phyloP scores from a whole-genome alignment of 768 basidiomycete species.

The Auricularia sp. region DNA sequence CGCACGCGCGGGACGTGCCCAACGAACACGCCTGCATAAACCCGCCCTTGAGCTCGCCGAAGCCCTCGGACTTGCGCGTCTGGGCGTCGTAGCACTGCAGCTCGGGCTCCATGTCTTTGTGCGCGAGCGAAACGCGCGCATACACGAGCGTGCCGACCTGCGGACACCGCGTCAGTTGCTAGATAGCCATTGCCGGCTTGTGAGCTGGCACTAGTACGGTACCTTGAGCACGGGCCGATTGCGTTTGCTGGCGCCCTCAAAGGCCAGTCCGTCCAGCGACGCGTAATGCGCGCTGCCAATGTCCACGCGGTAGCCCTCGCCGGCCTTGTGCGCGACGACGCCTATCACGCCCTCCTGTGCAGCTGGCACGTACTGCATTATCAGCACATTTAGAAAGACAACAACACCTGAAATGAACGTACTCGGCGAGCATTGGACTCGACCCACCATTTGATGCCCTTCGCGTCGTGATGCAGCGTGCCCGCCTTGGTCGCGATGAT shows the following conservation, averaged over 20 bases:
- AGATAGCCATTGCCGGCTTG: too few relatives aligned
- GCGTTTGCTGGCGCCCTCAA: conserved; percentile 92
- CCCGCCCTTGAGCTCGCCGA: conserved; percentile 87
- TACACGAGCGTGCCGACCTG: conserved; percentile 89
- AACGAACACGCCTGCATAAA: conserved; percentile 75
- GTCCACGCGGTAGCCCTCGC: conserved; percentile 86
- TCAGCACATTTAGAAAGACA: not conserved
- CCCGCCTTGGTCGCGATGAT: conserved; percentile 62
- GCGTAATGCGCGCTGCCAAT: conserved; percentile 85
- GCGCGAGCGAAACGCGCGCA: conserved; percentile 85
- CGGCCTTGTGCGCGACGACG: conserved; percentile 55
- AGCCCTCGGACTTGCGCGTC: conserved; percentile 84
- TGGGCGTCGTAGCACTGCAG: conserved; percentile 93
- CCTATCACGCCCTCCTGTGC: conserved; percentile 86
- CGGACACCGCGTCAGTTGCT: conserved; percentile 2
- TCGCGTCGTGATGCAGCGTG: conserved; percentile 54
- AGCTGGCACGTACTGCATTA: conserved; percentile 75
- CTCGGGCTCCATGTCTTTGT: conserved; percentile 98
- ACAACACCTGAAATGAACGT: conserved; percentile 23
- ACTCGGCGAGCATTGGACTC: conserved; percentile 81
- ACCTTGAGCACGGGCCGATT: conserved; percentile 93
- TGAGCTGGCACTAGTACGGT: conserved; percentile 1
- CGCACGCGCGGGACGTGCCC: conserved; percentile 78
- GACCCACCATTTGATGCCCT: conserved; percentile 79
- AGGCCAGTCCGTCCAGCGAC: conserved; percentile 79